phyloP scores from a whole-genome alignment of 352 stramenopile species.

The Pythium dissimile region DNA sequence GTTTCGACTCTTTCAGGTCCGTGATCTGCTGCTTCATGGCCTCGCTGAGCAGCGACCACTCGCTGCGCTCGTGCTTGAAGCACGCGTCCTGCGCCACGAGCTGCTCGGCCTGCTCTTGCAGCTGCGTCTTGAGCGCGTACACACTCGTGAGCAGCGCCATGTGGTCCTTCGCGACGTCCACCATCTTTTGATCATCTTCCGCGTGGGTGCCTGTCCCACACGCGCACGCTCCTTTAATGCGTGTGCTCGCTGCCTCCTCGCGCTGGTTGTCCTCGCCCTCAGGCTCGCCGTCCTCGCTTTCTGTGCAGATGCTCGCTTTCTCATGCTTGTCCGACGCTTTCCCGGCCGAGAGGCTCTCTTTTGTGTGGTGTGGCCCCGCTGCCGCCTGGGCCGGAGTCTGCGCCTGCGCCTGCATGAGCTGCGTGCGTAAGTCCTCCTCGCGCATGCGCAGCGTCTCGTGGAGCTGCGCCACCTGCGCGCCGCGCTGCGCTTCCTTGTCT shows the following conservation, averaged over 20 bases:
- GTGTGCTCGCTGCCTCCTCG: background rate
- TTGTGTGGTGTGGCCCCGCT: no score
- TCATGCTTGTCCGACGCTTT: background rate
- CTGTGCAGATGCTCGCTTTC: background rate
- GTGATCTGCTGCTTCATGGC: slow-evolving; percentile 17
- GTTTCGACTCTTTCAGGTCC: slow-evolving; percentile 15
- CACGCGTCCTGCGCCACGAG: slow-evolving; percentile 22
- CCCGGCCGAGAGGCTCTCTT: no score
- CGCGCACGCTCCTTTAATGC: background rate
- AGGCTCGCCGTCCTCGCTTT: background rate
- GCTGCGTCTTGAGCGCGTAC: slow-evolving; percentile 20
- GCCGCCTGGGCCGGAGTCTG: no score
- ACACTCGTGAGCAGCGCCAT: slow-evolving; percentile 25
- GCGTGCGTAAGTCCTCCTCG: slow-evolving; percentile 10
- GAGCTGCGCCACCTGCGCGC: slow-evolving; percentile 1
- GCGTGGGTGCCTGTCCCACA: background rate
- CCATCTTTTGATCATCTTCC: background rate
- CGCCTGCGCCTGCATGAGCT: background rate
- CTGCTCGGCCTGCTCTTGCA: slow-evolving; percentile 13
- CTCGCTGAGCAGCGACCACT: slow-evolving; percentile 28
- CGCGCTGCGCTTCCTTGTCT: background rate
- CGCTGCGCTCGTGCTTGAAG: slow-evolving; percentile 26
- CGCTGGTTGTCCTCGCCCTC: slow-evolving; percentile 9
- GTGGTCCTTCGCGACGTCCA: slow-evolving; percentile 8
- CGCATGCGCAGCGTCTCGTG: slow-evolving; percentile 12